phyloP scores from a whole-genome alignment of 2,329 filamentous ascomycete genomes.

The Penicillium sp. region DNA sequence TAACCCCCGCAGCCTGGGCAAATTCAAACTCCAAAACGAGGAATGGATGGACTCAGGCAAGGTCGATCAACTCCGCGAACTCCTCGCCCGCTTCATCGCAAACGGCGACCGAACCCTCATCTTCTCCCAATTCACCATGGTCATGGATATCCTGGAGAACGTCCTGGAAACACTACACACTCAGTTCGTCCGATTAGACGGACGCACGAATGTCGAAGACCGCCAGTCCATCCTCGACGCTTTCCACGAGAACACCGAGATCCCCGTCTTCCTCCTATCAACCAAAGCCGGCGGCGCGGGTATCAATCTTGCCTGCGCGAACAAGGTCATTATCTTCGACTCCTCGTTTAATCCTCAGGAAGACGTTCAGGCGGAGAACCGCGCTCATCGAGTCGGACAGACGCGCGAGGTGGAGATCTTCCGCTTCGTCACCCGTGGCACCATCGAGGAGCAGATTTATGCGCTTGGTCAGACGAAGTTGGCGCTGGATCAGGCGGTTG shows the following conservation, averaged over 20 bases:
- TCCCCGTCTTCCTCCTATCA: conserved; percentile 89
- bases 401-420: conserved; percentile 88
- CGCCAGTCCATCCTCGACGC: conserved; percentile 87
- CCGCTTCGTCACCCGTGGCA: conserved; percentile 75
- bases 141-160: conserved; percentile 86
- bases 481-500: conserved; percentile 77
- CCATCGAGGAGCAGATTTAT: conserved; percentile 93
- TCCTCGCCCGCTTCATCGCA: conserved; percentile 72
- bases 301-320: conserved; percentile 92
- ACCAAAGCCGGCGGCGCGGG: conserved; percentile 96
- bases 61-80: conserved; percentile 75
- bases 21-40: conserved; percentile 61
- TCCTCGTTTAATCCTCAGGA: conserved; percentile 97
- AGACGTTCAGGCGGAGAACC: conserved; percentile 97
- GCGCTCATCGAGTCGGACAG: conserved; percentile 93
- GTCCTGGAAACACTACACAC: conserved; percentile 76
- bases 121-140: conserved; percentile 90
- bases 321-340: conserved; percentile 98
- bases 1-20: conserved; percentile 56
- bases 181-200: conserved; percentile 83
- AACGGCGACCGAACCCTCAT: conserved; percentile 87
- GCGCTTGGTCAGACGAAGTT: conserved; percentile 91
- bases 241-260: conserved; percentile 75
- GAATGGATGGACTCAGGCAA: conserved; percentile 81
- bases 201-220: conserved; percentile 77